Conservation (phyloP, 2,329 filamentous ascomycete species). For the Verticillium albo-atrum region DNA sequence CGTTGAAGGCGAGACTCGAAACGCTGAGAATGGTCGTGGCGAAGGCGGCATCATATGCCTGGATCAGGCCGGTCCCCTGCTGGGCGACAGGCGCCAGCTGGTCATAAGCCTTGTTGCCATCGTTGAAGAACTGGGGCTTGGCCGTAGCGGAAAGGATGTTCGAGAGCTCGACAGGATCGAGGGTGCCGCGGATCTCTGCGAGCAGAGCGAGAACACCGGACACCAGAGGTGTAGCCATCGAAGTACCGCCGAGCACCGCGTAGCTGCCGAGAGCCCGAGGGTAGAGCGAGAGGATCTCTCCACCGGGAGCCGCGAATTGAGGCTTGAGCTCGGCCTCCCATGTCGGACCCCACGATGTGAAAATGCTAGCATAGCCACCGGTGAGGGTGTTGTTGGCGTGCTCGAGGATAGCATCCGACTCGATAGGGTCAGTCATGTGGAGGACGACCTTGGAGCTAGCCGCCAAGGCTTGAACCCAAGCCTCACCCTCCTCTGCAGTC, state of each 20-base stretch:
- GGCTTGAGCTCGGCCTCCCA: conserved; percentile 55
- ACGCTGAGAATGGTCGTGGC: conserved; percentile 47
- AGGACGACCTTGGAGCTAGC: conserved; percentile 38
- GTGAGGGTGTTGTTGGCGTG: conserved; percentile 33
- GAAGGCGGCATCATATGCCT: conserved; percentile 55
- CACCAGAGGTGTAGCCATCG: conserved; percentile 55
- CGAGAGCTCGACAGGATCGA: conserved; percentile 45
- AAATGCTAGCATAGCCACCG: conserved; percentile 48
- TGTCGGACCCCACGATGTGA: conserved; percentile 57
- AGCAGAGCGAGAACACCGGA: conserved; percentile 52
- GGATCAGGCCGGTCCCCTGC: conserved; percentile 56
- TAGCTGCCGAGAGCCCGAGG: conserved; percentile 43
- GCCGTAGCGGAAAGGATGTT: conserved; percentile 45
- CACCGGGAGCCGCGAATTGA: conserved; percentile 51
- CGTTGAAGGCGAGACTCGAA: conserved; percentile 60
- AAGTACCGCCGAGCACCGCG: conserved; percentile 50
- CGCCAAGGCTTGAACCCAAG: conserved; percentile 38
- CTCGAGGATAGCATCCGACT: conserved; percentile 28
- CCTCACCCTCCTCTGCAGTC: conserved; percentile 31
- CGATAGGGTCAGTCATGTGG: conserved; percentile 35
- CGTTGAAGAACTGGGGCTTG: conserved; percentile 44
- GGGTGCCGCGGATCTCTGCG: conserved; percentile 44
- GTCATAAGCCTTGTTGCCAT: conserved; percentile 27
- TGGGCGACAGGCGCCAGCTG: conserved; percentile 52
- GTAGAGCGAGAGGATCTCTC: conserved; percentile 55